Evolutionary conservation across 805 yeast species (phyloP).

Genomic region (Starmerella stellata): DNA sequence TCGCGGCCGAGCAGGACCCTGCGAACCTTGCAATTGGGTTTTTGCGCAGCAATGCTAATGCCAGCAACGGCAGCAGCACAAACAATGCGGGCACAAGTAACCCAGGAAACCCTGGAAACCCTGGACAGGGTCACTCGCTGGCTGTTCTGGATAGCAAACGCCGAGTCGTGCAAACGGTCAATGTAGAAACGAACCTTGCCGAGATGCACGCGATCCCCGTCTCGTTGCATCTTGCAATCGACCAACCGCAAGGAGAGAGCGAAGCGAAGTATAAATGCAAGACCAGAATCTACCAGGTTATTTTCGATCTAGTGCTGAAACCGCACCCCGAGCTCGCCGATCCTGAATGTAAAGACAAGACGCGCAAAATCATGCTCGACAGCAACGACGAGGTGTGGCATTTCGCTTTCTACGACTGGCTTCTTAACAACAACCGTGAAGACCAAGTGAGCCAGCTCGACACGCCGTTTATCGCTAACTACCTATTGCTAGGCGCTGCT

Average conservation of each 20-base stretch:
- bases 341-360: slow-evolving; percentile 34
- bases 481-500: slow-evolving; percentile 34
- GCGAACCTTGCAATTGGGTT: slow-evolving; percentile 42
- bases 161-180: not conserved
- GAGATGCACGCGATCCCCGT: slow-evolving; percentile 1
- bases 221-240: not conserved
- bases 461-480: slow-evolving; percentile 63
- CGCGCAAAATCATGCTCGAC: slow-evolving; percentile 56
- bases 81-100: slow-evolving; percentile 36
- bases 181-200: not conserved
- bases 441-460: slow-evolving; percentile 62
- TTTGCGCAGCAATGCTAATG: too few species aligned
- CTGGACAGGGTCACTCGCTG: slow-evolving; percentile 2
- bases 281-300: slow-evolving; percentile 43
- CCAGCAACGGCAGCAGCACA: too few species aligned
- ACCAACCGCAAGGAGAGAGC: slow-evolving; percentile 1
- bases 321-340: slow-evolving; percentile 38
- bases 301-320: slow-evolving; percentile 50
- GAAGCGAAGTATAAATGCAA: slow-evolving; percentile 36
- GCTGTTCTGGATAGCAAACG: not conserved
- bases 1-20: slow-evolving; percentile 51
- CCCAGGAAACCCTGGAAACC: slow-evolving; percentile 32
- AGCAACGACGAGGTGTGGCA: slow-evolving; percentile 76
- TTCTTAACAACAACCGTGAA: slow-evolving; percentile 55
- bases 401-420: slow-evolving; percentile 83